Evolutionary conservation across 768 basidiomycete species (phyloP).

Genomic region (Lactarius evosmus): DNA sequence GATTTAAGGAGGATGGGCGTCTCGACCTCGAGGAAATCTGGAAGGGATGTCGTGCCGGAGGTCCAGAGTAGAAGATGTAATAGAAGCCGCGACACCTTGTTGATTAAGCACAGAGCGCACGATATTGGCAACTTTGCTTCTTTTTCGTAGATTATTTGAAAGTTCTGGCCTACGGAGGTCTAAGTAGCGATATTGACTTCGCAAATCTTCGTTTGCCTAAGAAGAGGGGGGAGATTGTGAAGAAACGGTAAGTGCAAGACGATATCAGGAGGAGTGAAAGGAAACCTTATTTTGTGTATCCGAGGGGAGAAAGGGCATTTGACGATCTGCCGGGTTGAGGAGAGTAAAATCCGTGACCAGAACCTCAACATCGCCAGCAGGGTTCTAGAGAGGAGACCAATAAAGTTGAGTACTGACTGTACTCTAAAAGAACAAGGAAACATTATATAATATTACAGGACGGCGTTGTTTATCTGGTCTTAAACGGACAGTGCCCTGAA

Average conservation of each 20-base stretch:
- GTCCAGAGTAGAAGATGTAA: conserved; percentile 23
- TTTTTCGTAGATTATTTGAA: conserved; percentile 73
- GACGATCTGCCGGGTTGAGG: conserved; percentile 70
- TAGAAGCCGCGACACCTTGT: conserved; percentile 49
- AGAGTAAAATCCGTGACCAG: conserved; percentile 64
- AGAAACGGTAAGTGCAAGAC: neutral
- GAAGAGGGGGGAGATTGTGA: conserved; percentile 14
- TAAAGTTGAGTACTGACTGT: conserved; percentile 19
- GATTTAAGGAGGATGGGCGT: conserved; percentile 89
- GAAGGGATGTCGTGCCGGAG: conserved; percentile 25
- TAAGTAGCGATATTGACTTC: conserved; percentile 82
- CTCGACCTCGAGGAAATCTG: conserved; percentile 91
- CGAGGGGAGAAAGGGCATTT: conserved; percentile 84
- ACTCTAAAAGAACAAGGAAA: conserved; percentile 6
- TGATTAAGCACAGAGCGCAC: conserved; percentile 71
- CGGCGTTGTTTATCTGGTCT: conserved; percentile 63
- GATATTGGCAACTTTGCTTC: conserved; percentile 78
- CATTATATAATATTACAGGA: conserved; percentile 39
- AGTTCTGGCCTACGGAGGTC: conserved; percentile 78
- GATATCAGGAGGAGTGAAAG: conserved; percentile 16
- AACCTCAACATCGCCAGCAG: conserved; percentile 78
- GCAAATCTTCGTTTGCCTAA: conserved; percentile 82
- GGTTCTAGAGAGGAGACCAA: conserved; percentile 40
- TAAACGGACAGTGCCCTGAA: conserved; percentile 67
- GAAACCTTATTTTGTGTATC: conserved; percentile 72